These are phyloP conservation scores for Cutaneotrichosporon mucoides DNA, from an alignment of 1,284 basidiomycete species.

Conservation along the genomic window DNA sequence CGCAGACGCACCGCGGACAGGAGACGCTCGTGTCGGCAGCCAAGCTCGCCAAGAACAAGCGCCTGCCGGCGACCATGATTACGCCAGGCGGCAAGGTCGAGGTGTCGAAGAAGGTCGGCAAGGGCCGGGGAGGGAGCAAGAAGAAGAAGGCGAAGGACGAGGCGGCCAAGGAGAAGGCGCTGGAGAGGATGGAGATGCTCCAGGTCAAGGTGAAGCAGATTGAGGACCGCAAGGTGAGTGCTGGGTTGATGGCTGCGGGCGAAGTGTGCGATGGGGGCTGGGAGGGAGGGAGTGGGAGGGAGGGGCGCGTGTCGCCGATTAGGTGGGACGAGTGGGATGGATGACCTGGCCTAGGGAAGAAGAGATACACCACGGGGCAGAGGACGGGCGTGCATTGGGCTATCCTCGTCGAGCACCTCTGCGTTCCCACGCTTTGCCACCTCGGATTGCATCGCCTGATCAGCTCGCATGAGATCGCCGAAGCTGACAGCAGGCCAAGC, in stretches of 20 bases:
- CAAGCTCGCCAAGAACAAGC: slow-evolving; percentile 42
- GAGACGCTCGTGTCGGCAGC: slow-evolving; percentile 24
- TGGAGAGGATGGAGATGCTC: slow-evolving; percentile 30
- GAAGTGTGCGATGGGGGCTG: not conserved
- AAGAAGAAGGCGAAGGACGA: slow-evolving; percentile 27
- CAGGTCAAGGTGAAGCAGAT: slow-evolving; percentile 23
- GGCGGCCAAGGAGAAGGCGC: slow-evolving; percentile 38
- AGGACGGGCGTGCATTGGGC: too few relatives aligned
- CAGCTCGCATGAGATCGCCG: too few relatives aligned
- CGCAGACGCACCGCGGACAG: slow-evolving; percentile 19
- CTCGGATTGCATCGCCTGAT: too few relatives aligned
- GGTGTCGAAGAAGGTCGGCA: slow-evolving; percentile 24
- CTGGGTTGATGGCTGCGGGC: not conserved
- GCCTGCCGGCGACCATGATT: slow-evolving; percentile 46
- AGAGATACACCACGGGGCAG: too few relatives aligned
- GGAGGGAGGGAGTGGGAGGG: not conserved
- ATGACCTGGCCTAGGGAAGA: too few relatives aligned
- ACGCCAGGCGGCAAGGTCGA: slow-evolving; percentile 32
- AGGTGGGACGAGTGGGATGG: too few relatives aligned
- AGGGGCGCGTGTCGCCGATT: not conserved
- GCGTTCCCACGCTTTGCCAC: too few relatives aligned
- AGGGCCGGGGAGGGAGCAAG: slow-evolving; percentile 11
- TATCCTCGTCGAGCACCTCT: too few relatives aligned
- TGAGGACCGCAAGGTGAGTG: slow-evolving; percentile 40
- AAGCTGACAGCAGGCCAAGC: slow-evolving; percentile 28